Evolutionary conservation across 73 alveolate species (phyloP).

Genomic region (Durusdinium trenchii): DNA sequence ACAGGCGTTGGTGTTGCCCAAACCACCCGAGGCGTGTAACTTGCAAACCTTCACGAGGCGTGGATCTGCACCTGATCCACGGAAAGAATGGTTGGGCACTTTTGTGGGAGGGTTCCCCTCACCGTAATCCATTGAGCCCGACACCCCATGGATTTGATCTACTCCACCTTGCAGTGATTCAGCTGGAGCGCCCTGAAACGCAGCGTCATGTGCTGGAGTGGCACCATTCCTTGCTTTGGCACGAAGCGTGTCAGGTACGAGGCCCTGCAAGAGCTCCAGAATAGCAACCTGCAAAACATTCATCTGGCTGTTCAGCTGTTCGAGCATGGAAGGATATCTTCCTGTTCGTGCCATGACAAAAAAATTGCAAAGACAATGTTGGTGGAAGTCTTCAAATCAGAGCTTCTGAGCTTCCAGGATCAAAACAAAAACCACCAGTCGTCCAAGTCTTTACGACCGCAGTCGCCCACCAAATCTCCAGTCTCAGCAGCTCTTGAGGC

Average conservation of each 20-base stretch:
- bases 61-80: no score
- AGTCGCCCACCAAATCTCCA: no score
- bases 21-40: neutral
- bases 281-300: neutral
- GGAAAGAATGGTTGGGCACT: no score
- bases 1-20: no score
- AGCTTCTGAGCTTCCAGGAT: no score
- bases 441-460: no score
- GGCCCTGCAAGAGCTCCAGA: neutral
- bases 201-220: conserved; percentile 80
- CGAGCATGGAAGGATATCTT: neutral
- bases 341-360: neutral
- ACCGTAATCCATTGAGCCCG: no score
- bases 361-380: neutral
- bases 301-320: neutral
- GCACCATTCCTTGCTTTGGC: conserved; percentile 9
- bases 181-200: conserved; percentile 55
- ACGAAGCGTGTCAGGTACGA: conserved; percentile 64
- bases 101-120: no score
- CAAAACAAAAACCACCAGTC: no score
- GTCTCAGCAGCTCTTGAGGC: no score
- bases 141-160: no score
- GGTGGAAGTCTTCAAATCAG: no score
- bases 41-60: neutral
- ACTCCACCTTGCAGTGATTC: neutral